Evolutionary conservation across 2,329 filamentous ascomycete genomes (phyloP).

Genomic region (Fusarium temperatum): DNA sequence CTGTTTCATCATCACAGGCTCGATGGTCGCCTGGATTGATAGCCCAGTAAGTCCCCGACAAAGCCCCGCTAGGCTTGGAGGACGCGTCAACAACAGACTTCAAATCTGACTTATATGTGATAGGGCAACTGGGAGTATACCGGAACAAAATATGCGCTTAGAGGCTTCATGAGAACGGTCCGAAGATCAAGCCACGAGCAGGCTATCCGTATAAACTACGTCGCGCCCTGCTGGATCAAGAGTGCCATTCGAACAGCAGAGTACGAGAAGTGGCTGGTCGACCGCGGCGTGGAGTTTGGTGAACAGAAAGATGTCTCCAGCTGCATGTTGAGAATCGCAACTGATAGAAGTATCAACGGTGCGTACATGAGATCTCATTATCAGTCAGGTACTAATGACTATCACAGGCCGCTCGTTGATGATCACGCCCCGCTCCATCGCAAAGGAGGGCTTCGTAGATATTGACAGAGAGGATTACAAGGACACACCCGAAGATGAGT

Average conservation of each 20-base stretch:
- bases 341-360: conserved; percentile 44
- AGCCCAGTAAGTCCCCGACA: conserved; percentile 42
- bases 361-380: not conserved
- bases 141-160: conserved; percentile 25
- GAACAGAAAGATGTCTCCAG: conserved; percentile 45
- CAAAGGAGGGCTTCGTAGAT: conserved; percentile 30
- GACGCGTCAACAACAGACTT: not conserved
- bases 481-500: conserved; percentile 21
- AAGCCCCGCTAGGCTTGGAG: fast-evolving
- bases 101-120: not conserved
- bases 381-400: not conserved
- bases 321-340: conserved; percentile 48
- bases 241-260: conserved; percentile 50
- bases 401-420: conserved; percentile 25
- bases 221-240: conserved; percentile 55
- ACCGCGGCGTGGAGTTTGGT: conserved; percentile 52
- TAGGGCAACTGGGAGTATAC: conserved; percentile 38
- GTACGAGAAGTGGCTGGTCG: conserved; percentile 52
- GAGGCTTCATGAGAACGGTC: conserved; percentile 30
- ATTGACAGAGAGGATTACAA: conserved; percentile 36
- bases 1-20: conserved; percentile 59
- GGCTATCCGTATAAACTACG: conserved; percentile 57
- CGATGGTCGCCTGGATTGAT: conserved; percentile 59
- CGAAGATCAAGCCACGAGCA: conserved; percentile 45
- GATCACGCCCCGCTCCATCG: conserved; percentile 33